Evolutionary conservation across 306 rosid genomes (phyloP).

Genomic region (Cicer judaicum): DNA sequence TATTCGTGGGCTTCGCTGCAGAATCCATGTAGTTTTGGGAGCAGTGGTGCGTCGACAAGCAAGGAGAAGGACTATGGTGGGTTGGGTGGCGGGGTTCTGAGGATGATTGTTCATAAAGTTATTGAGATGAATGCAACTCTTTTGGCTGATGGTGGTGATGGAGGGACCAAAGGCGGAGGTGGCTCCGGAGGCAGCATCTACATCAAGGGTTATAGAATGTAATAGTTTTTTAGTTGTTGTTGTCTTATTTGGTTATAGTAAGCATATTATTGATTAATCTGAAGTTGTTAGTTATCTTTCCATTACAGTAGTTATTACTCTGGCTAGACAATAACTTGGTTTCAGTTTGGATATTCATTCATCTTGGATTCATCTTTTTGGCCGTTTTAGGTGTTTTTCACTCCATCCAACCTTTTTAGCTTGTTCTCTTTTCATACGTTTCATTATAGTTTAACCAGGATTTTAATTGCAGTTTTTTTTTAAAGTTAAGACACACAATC

Average conservation of each 20-base stretch:
- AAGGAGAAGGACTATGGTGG: constrained; percentile 88
- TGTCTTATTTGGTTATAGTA: constrained; percentile 30
- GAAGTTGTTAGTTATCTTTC: constrained; percentile 17
- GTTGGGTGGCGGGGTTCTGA: constrained; percentile 82
- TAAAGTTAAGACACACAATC: constrained; percentile 31
- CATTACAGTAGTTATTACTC: not conserved
- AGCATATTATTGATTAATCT: constrained; percentile 18
- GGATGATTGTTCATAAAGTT: constrained; percentile 48
- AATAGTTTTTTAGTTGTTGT: constrained; percentile 39
- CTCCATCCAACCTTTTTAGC: not conserved
- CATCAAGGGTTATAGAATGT: constrained; percentile 90
- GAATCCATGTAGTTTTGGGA: constrained; percentile 78
- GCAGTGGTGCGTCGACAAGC: constrained; percentile 83
- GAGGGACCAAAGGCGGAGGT: constrained; percentile 90
- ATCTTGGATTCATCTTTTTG: constrained; percentile 23
- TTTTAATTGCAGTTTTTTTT: constrained; percentile 16
- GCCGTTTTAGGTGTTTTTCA: not conserved
- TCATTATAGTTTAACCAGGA: constrained; percentile 22
- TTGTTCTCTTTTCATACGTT: not conserved
- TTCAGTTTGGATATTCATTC: constrained; percentile 27
- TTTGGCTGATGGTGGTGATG: constrained; percentile 89
- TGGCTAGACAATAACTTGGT: constrained; percentile 1
- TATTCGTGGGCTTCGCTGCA: constrained; percentile 90
- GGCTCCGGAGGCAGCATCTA: constrained; percentile 98
- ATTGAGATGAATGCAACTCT: constrained; percentile 77